These are phyloP conservation scores for Tremella mesenterica DNA, from an alignment of 768 basidiomycete genomes.

Conservation along the genomic window DNA sequence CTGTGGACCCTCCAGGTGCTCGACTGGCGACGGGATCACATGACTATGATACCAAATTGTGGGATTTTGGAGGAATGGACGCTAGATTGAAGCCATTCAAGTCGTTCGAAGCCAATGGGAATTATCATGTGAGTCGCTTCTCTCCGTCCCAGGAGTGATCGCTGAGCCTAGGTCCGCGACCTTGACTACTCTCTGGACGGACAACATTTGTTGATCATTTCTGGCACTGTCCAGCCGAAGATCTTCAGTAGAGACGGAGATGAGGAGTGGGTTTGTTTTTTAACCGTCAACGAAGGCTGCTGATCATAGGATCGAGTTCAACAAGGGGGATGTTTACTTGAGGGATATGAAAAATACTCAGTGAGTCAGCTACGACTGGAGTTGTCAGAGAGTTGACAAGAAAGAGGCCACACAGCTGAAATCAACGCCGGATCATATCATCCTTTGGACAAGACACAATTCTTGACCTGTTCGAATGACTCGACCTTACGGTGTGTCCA, in stretches of 20 bases:
- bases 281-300: conserved; percentile 2
- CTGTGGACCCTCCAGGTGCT: conserved; percentile 89
- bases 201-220: conserved; percentile 73
- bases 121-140: conserved; percentile 62
- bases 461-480: conserved; percentile 91
- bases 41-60: conserved; percentile 95
- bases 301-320: conserved; percentile 44
- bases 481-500: conserved; percentile 73
- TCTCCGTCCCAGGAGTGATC: background rate
- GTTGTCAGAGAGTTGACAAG: background rate
- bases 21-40: conserved; percentile 83
- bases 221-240: conserved; percentile 78
- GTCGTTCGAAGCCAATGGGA: conserved; percentile 88
- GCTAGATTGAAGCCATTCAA: conserved; percentile 81
- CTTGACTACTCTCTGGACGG: conserved; percentile 81
- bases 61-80: conserved; percentile 99
- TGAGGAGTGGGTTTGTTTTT: conserved; percentile 56
- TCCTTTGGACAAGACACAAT: conserved; percentile 70
- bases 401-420: conserved; percentile 88
- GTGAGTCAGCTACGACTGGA: conserved; percentile 50
- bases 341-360: conserved; percentile 98
- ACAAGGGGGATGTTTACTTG: conserved; percentile 96
- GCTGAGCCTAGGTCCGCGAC: conserved; percentile 66
- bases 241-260: conserved; percentile 88
- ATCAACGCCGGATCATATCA: conserved; percentile 86